Conservation (phyloP, 257 asterid genomes). For the Jacaranda mimosifolia region DNA sequence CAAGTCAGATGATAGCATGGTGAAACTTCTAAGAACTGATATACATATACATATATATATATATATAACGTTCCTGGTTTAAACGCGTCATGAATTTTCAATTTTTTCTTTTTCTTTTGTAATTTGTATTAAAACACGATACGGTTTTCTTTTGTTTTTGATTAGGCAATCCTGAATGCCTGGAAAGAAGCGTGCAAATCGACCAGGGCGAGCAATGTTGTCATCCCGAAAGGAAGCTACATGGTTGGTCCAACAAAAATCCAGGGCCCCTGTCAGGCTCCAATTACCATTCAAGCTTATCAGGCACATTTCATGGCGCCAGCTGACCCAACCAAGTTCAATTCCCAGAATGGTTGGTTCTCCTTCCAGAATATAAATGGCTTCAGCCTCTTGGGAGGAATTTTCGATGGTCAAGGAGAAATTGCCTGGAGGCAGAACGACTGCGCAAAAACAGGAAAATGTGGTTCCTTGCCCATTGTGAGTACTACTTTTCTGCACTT, state of each 20-base stretch:
- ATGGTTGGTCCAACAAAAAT: slow-evolving; percentile 33
- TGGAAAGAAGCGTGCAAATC: slow-evolving; percentile 50
- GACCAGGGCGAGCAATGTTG: slow-evolving; percentile 23
- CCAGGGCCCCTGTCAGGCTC: slow-evolving; percentile 48
- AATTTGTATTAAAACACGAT: not conserved
- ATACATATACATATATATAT: not conserved
- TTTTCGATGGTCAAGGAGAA: slow-evolving; percentile 51
- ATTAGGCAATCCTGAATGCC: slow-evolving; percentile 42
- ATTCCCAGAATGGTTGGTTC: slow-evolving; percentile 35
- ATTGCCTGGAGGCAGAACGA: slow-evolving; percentile 42
- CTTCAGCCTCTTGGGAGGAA: slow-evolving; percentile 39
- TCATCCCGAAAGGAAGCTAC: slow-evolving; percentile 45
- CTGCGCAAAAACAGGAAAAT: slow-evolving; percentile 32
- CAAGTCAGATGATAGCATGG: slow-evolving; percentile 36
- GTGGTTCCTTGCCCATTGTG: slow-evolving; percentile 41
- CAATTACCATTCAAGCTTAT: slow-evolving; percentile 31
- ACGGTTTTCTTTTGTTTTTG: not conserved
- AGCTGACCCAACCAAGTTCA: slow-evolving; percentile 30
- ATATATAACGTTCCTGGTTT: too few relatives aligned
- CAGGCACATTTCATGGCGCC: slow-evolving; percentile 41
- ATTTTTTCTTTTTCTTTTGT: not conserved
- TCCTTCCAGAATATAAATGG: slow-evolving; percentile 27
- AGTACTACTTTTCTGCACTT: not conserved
- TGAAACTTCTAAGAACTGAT: not conserved
- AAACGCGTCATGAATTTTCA: not conserved